Evolutionary conservation across 495 filamentous ascomycete species (phyloP).

Genomic region (Oidiodendron maius): DNA sequence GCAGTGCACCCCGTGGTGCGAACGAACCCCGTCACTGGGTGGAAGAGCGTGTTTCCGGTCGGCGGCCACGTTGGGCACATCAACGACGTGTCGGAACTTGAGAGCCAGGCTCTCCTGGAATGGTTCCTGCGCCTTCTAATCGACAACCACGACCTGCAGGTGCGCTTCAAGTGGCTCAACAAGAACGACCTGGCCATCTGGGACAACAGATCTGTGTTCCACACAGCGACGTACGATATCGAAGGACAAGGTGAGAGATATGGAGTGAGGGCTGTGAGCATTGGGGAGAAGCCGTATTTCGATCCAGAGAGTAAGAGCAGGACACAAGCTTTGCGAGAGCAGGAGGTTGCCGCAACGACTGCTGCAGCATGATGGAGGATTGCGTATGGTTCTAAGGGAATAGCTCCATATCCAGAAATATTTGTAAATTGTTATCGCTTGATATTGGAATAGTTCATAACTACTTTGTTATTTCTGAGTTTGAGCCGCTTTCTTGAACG

Average conservation of each 20-base stretch:
- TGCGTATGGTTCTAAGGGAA: too few species aligned
- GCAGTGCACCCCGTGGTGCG: conserved; percentile 68
- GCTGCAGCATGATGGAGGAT: too few species aligned
- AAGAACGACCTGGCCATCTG: conserved; percentile 67
- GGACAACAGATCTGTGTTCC: conserved; percentile 70
- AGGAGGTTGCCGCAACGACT: not conserved
- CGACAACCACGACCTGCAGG: conserved; percentile 79
- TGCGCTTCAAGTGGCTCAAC: conserved; percentile 58
- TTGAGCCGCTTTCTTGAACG: too few species aligned
- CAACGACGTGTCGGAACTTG: conserved; percentile 60
- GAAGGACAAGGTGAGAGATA: conserved; percentile 50
- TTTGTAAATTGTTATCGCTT: too few species aligned
- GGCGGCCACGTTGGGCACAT: conserved; percentile 57
- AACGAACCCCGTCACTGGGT: conserved; percentile 79
- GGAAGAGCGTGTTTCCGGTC: conserved; percentile 66
- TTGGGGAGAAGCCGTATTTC: conserved; percentile 68
- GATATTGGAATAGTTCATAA: too few species aligned
- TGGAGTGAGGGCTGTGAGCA: conserved; percentile 56
- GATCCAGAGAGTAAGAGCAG: conserved; percentile 54
- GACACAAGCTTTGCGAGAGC: conserved; percentile 46
- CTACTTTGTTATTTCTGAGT: too few species aligned
- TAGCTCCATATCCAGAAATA: too few species aligned
- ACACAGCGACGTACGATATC: conserved; percentile 67
- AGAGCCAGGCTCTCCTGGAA: conserved; percentile 55
- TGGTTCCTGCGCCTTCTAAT: conserved; percentile 58